phyloP scores from a whole-genome alignment of 2,329 filamentous ascomycete species.

The Orbilia javanica region DNA sequence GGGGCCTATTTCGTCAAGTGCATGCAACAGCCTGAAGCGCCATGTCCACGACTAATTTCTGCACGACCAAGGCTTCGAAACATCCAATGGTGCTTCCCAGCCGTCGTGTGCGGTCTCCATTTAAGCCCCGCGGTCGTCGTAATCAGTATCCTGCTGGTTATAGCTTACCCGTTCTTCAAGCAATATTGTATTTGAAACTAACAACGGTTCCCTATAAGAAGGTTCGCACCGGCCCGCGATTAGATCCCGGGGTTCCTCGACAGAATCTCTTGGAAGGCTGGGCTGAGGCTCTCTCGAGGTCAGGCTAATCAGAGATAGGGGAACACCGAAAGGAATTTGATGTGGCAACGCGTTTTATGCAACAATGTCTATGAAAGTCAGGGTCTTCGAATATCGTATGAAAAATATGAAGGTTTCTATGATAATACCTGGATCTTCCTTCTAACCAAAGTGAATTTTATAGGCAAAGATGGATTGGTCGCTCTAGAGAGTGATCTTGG shows the following conservation, averaged over 20 bases:
- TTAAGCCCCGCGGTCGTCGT: background rate
- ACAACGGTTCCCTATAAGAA: background rate
- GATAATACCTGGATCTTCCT: background rate
- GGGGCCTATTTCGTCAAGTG: background rate
- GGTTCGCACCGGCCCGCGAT: background rate
- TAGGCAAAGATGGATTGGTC: slow-evolving; percentile 1
- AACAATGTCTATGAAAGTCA: background rate
- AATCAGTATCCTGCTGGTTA: background rate
- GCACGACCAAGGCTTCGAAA: background rate
- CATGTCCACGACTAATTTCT: background rate
- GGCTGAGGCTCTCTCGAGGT: background rate
- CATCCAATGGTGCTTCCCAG: background rate
- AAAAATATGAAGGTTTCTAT: no score
- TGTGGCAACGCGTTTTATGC: slow-evolving; percentile 2
- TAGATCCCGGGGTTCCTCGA: background rate
- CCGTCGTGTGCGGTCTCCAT: background rate
- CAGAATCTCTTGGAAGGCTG: slow-evolving; percentile 7
- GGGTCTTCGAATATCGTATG: background rate
- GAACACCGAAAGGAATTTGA: background rate
- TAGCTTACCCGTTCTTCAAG: background rate
- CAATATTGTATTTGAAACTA: background rate
- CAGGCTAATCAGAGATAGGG: background rate
- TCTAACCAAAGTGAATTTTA: background rate
- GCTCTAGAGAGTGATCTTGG: background rate
- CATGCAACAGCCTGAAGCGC: background rate